Conservation (phyloP, 2,329 filamentous ascomycete genomes). For the Hypoxylon sp. region DNA sequence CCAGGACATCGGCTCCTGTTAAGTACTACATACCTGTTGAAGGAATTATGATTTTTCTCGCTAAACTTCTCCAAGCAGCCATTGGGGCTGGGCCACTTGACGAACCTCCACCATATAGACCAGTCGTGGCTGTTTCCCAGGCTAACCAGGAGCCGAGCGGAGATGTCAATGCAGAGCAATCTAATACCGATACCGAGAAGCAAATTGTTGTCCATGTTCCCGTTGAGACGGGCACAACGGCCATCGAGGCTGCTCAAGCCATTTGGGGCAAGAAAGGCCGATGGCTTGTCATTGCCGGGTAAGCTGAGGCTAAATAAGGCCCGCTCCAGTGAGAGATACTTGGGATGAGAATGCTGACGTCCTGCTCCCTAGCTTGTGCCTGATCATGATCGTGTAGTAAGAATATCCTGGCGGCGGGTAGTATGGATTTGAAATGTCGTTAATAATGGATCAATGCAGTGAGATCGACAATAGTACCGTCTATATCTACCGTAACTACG, state of each 20-base stretch:
- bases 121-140: not conserved
- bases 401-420: not conserved
- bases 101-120: conserved; percentile 25
- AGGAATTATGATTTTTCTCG: conserved; percentile 10
- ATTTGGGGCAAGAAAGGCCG: conserved; percentile 45
- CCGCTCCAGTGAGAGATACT: not conserved
- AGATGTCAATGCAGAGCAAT: conserved; percentile 1
- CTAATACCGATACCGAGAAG: conserved; percentile 16
- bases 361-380: conserved; percentile 31
- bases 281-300: conserved; percentile 45
- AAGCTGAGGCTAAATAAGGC: not conserved
- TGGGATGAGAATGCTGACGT: conserved; percentile 15
- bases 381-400: conserved; percentile 49
- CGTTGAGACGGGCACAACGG: conserved; percentile 36
- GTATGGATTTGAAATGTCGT: not conserved
- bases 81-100: conserved; percentile 35
- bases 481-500: conserved; percentile 53
- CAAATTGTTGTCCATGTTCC: conserved; percentile 10
- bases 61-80: conserved; percentile 14
- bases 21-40: not conserved
- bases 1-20: not conserved
- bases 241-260: conserved; percentile 42
- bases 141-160: not conserved
- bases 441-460: conserved; percentile 18
- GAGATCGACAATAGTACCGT: conserved; percentile 49